These are phyloP conservation scores for Cochlearia excelsa DNA, from an alignment of 345 rosid species.

Conservation along the genomic window DNA sequence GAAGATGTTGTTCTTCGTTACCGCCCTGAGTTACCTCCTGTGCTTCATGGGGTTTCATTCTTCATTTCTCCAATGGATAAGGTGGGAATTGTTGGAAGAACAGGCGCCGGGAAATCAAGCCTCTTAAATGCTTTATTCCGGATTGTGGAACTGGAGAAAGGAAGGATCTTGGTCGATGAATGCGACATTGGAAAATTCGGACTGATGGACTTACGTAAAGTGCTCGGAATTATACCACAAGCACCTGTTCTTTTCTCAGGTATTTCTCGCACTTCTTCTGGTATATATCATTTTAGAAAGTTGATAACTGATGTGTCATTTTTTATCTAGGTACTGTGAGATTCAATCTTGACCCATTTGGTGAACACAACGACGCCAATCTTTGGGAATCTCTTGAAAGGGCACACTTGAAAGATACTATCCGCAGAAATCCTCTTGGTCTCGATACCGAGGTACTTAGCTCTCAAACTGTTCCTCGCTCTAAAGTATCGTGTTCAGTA, in stretches of 20 bases:
- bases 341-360: constrained; percentile 97
- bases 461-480: constrained; percentile 6
- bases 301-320: constrained; percentile 1
- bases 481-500: constrained; percentile 2
- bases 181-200: constrained; percentile 78
- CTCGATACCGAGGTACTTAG: constrained; percentile 79
- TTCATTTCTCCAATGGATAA: constrained; percentile 81
- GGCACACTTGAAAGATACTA: constrained; percentile 90
- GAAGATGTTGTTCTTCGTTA: constrained; percentile 93
- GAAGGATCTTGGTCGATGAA: constrained; percentile 86
- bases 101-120: constrained; percentile 99
- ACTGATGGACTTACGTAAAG: constrained; percentile 85
- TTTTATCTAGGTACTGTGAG: constrained; percentile 71
- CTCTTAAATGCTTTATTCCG: constrained; percentile 92
- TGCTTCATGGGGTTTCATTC: constrained; percentile 81
- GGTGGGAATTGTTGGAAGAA: constrained; percentile 98
- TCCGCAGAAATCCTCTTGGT: constrained; percentile 77
- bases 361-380: constrained; percentile 94
- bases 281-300: constrained; percentile 2
- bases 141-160: constrained; percentile 89
- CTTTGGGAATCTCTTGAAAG: constrained; percentile 98
- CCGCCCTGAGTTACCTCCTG: constrained; percentile 93
- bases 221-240: constrained; percentile 96
- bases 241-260: constrained; percentile 99
- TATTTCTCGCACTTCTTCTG: constrained; percentile 26